Evolutionary conservation across 768 basidiomycete genomes (phyloP).

Genomic region (Thelephora ganbajun): DNA sequence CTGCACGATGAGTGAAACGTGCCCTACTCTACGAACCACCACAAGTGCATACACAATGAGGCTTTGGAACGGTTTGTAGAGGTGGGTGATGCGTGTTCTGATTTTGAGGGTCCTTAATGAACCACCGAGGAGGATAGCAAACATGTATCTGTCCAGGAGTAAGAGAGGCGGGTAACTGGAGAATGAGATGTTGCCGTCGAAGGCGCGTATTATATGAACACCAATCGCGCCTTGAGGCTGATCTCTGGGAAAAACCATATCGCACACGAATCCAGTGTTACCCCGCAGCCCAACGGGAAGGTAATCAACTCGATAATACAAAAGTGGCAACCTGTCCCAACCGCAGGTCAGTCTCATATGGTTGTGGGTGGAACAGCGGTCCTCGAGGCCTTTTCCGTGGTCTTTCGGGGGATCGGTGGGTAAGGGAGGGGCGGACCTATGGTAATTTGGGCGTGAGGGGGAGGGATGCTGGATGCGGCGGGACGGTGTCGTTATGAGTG

Average conservation of each 20-base stretch:
- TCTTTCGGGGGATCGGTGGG: slow-evolving; percentile 17
- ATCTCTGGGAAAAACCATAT: slow-evolving; percentile 77
- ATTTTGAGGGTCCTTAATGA: too few relatives aligned
- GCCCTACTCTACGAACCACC: too few relatives aligned
- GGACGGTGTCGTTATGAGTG: neutral
- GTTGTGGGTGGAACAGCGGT: slow-evolving; percentile 34
- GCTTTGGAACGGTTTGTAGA: too few relatives aligned
- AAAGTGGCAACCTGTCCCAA: slow-evolving; percentile 86
- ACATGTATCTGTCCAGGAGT: too few relatives aligned
- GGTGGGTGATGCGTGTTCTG: too few relatives aligned
- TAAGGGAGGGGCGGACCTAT: neutral
- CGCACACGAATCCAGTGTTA: slow-evolving; percentile 71
- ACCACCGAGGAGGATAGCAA: too few relatives aligned
- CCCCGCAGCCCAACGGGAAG: slow-evolving; percentile 83
- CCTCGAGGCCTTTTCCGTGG: slow-evolving; percentile 57
- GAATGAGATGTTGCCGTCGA: slow-evolving; percentile 64
- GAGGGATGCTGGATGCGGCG: neutral
- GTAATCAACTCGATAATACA: slow-evolving; percentile 82
- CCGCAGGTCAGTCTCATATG: neutral
- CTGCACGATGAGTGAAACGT: too few relatives aligned
- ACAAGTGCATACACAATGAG: too few relatives aligned
- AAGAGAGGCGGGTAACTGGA: slow-evolving; percentile 67
- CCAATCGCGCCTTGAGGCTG: slow-evolving; percentile 44
- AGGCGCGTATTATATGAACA: slow-evolving; percentile 61
- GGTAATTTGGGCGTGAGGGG: neutral